Percentiles rank a stretch among this genome's conserved stretches.
phyloP scores from a whole-genome alignment of 73 alveolate genomes.

The Stentor coeruleus region DNA sequence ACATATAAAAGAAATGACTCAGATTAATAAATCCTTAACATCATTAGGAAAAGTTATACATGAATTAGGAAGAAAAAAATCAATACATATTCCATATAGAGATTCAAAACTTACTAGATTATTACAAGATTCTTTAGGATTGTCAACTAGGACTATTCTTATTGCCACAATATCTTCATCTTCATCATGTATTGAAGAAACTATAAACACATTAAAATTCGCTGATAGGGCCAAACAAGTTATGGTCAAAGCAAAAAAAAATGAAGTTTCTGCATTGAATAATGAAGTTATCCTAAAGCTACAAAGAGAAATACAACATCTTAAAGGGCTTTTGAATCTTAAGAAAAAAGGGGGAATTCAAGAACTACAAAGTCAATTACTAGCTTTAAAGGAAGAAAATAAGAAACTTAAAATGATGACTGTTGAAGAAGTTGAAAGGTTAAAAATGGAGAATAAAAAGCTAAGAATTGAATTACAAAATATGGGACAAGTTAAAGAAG shows the following conservation, averaged over 20 bases:
- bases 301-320: slow-evolving; percentile 50
- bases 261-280: slow-evolving; percentile 51
- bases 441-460: neutral
- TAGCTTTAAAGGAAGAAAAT: slow-evolving; percentile 48
- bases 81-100: slow-evolving; percentile 80
- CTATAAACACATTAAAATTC: slow-evolving; percentile 81
- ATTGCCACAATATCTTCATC: slow-evolving; percentile 87
- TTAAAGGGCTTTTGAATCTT: slow-evolving; percentile 42
- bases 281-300: slow-evolving; percentile 52
- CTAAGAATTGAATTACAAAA: neutral
- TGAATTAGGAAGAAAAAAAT: slow-evolving; percentile 69
- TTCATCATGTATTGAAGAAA: slow-evolving; percentile 66
- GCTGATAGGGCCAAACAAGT: slow-evolving; percentile 83
- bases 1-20: slow-evolving; percentile 74
- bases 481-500: neutral
- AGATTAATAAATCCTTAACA: slow-evolving; percentile 74
- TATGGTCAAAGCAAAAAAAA: slow-evolving; percentile 40
- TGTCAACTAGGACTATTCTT: slow-evolving; percentile 84
- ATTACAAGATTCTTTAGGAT: slow-evolving; percentile 83
- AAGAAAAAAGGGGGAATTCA: slow-evolving; percentile 38
- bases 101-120: slow-evolving; percentile 86
- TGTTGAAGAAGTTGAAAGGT: slow-evolving; percentile 12
- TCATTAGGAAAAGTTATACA: slow-evolving; percentile 89
- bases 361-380: slow-evolving; percentile 43
- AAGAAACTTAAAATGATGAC: slow-evolving; percentile 38